These are phyloP conservation scores for Carex myosuroides DNA, from an alignment of 176 grass and related monocot species.

Conservation along the genomic window DNA sequence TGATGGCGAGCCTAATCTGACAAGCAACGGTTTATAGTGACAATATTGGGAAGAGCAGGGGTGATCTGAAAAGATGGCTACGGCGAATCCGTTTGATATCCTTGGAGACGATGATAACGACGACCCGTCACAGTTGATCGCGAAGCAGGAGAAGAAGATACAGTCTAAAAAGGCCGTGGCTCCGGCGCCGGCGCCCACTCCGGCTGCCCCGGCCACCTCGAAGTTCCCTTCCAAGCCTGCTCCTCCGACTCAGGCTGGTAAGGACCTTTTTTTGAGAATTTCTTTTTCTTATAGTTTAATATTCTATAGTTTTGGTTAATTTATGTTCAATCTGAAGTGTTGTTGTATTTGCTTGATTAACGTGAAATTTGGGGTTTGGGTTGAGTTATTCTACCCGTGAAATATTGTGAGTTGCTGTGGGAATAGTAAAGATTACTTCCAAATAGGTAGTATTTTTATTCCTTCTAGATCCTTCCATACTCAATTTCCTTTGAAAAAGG, in stretches of 20 bases:
- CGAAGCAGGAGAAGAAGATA: slow-evolving; percentile 39
- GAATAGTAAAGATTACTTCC: background rate
- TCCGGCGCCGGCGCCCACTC: slow-evolving; percentile 21
- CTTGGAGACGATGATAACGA: slow-evolving; percentile 81
- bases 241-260: slow-evolving; percentile 63
- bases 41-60: background rate
- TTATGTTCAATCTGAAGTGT: background rate
- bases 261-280: background rate
- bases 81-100: slow-evolving; percentile 56
- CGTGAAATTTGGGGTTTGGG: background rate
- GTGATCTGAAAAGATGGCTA: slow-evolving; percentile 34
- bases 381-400: background rate
- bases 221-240: slow-evolving; percentile 63
- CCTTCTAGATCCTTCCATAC: background rate
- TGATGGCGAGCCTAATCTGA: slow-evolving; percentile 21
- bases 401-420: background rate
- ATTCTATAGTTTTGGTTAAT: slow-evolving; percentile 1
- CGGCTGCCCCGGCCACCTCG: slow-evolving; percentile 13
- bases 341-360: background rate
- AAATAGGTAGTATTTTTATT: background rate
- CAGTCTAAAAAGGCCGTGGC: slow-evolving; percentile 28
- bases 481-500: background rate
- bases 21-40: background rate
- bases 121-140: slow-evolving; percentile 54
- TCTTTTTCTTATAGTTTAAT: background rate